Evolutionary conservation across 805 yeast species (phyloP).

Genomic region (Metschnikowia gelsemii): DNA sequence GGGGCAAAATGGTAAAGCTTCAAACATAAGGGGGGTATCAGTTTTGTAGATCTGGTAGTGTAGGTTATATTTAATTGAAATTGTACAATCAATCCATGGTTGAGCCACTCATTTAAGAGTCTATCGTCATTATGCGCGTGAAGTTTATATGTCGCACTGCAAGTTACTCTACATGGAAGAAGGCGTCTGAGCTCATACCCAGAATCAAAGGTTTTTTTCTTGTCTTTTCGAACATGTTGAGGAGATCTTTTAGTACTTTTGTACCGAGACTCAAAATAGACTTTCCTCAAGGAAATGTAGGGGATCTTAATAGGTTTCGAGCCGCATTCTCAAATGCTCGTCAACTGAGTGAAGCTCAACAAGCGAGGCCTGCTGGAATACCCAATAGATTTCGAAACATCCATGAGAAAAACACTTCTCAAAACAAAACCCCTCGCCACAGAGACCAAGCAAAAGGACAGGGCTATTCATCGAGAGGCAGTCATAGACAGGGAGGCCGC

Average conservation of each 20-base stretch:
- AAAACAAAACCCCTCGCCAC: neutral
- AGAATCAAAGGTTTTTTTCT: neutral
- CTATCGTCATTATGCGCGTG: too few species aligned
- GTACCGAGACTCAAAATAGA: neutral
- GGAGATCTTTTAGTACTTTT: conserved; percentile 3
- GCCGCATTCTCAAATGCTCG: neutral
- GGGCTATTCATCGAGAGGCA: neutral
- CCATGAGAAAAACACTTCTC: conserved; percentile 4
- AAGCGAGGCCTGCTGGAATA: conserved; percentile 2
- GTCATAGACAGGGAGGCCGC: conserved; percentile 8
- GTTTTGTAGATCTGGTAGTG: neutral
- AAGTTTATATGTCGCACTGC: neutral
- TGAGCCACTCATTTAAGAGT: too few species aligned
- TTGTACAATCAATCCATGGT: too few species aligned
- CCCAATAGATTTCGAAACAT: conserved; percentile 7
- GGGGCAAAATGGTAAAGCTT: conserved; percentile 56
- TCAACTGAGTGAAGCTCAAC: neutral
- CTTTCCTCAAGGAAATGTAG: neutral
- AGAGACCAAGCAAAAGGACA: conserved; percentile 1
- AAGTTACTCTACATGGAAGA: neutral
- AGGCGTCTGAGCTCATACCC: neutral
- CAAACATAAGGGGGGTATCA: neutral
- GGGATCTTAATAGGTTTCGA: conserved; percentile 3
- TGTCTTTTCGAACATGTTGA: conserved; percentile 1
- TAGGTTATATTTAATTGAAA: too few species aligned